A percentile compares a stretch with the other conserved stretches of the same genome.
These are phyloP conservation scores for Globisporangium echinulatum DNA, from an alignment of 352 stramenopile species.

Conservation along the genomic window DNA sequence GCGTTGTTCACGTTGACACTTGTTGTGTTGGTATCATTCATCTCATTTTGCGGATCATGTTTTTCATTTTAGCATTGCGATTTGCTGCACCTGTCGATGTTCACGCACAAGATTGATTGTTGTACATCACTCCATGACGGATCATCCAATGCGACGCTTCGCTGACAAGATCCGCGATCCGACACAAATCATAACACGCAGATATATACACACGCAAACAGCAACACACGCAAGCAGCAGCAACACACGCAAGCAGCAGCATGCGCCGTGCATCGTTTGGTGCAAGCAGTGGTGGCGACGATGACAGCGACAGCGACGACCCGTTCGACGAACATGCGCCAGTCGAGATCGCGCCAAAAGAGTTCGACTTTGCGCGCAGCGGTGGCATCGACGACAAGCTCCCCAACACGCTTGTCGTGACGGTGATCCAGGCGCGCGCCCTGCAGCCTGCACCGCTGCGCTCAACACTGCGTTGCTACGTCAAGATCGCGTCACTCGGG, in stretches of 20 bases:
- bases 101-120: no score
- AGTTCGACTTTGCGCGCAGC: constrained; percentile 31
- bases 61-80: no score
- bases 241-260: not conserved
- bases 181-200: no score
- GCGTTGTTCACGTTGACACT: no score
- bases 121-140: no score
- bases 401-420: constrained; percentile 69
- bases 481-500: constrained; percentile 60
- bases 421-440: constrained; percentile 54
- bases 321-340: constrained; percentile 21
- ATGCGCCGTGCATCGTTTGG: constrained; percentile 1
- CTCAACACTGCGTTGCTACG: constrained; percentile 62
- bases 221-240: not conserved
- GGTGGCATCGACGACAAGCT: constrained; percentile 50
- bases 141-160: no score
- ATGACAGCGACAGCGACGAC: not conserved
- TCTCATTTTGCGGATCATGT: no score
- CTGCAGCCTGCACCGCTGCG: constrained; percentile 40
- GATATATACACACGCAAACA: no score
- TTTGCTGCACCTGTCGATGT: no score
- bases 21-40: no score
- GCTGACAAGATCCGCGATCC: no score
- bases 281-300: not conserved
- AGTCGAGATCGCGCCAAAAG: constrained; percentile 52